Conservation (phyloP, 176 grass and related monocot genomes). For the Elaeis guineensis region DNA sequence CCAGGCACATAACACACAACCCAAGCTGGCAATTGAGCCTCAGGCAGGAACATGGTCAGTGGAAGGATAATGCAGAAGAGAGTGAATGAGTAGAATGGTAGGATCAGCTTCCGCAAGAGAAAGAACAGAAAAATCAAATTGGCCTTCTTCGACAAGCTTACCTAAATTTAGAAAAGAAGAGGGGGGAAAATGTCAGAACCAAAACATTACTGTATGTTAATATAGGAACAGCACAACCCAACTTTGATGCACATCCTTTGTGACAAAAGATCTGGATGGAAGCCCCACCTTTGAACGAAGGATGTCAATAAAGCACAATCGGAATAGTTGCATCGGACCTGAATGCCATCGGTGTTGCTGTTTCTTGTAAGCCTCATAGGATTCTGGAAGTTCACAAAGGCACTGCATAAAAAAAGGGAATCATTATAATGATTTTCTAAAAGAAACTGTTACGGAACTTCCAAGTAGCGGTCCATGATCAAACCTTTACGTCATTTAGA, state of each 20-base stretch:
- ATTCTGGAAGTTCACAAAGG: constrained; percentile 26
- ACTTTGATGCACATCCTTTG: too few species aligned
- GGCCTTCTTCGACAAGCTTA: constrained; percentile 24
- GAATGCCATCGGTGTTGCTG: constrained; percentile 30
- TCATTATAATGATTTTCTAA: background rate
- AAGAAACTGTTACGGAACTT: background rate
- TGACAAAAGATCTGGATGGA: background rate
- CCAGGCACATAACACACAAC: constrained; percentile 27
- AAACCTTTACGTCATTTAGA: constrained; percentile 30
- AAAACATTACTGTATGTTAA: background rate
- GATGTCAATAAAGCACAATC: constrained; percentile 26
- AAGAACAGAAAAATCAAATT: constrained; percentile 31
- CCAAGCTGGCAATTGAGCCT: constrained; percentile 27
- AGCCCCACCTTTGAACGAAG: constrained; percentile 15
- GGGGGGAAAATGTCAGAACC: background rate
- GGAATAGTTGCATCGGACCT: constrained; percentile 28
- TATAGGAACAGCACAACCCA: too few species aligned
- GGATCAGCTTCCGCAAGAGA: constrained; percentile 22
- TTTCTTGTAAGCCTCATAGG: constrained; percentile 29
- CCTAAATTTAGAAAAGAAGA: constrained; percentile 4
- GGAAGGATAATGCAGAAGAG: constrained; percentile 29
- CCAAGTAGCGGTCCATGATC: too few species aligned
- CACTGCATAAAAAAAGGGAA: constrained; percentile 9
- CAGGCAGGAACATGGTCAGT: constrained; percentile 24
- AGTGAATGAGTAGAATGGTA: constrained; percentile 27